Base-by-base conservation (phyloP, 257 asterid genomes). In the Nicotiana attenuata region DNA sequence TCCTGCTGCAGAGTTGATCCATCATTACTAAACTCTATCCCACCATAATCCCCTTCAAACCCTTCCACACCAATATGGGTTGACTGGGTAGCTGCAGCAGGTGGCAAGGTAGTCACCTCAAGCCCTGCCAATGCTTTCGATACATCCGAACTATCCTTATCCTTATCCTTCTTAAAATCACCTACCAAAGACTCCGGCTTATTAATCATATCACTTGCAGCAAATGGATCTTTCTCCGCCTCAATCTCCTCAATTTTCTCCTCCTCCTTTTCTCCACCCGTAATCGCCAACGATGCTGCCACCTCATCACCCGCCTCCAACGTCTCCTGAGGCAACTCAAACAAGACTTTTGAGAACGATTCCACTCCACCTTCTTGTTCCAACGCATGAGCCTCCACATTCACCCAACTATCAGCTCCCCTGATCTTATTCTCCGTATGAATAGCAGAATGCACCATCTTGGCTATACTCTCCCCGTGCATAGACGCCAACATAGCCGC, bases 381-480 rank as follows among this genome's bases (percentile, higher is more conserved):
- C 77, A 84, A 75, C 0, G 93, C 86, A 47, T 89, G 88, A 26
- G 86, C 92, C 85, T 95, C 99, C 84, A 91, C 83, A 38, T 50
- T 87, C 52, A 75, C 89, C 99, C 99, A 96, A 80, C 68, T 92
- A 86, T 94, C 97, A 1, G 97, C 99, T 4, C 99, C 99, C 0
- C 99, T 89, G 45, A 94, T 96, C 93, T 92, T 96, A 86, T 89
- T 91, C 93, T 96, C 99, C 3, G 99, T 91, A 8, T 90, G 92
- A 20, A 89, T 78, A 1, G 98, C 97, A 15, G 97, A 92, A 87
- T 93, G 97, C 82, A 96, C 99, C 98, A 96, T 96, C 77, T 94
- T 96, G 13, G 99, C 99, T 16, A 96, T 93, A 87, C 98, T 92
- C 14, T 96, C 98, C 0, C 99, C 99, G 88, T 96, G 99, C 98